These are phyloP conservation scores for Lactifluus rugatus DNA, from an alignment of 768 basidiomycete genomes.

Conservation along the genomic window DNA sequence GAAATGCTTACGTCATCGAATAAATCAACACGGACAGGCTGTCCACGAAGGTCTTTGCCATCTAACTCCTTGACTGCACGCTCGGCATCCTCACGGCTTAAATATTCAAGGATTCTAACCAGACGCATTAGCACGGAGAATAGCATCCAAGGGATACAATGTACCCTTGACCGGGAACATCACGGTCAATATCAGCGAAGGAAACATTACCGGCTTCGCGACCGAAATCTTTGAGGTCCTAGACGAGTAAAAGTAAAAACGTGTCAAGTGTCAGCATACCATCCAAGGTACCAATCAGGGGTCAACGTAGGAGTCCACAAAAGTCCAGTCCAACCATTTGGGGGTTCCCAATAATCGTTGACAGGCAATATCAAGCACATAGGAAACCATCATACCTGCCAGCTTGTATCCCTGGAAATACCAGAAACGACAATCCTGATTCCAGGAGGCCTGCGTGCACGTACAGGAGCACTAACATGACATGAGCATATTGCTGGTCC, in stretches of 20 bases:
- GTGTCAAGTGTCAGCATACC: background rate
- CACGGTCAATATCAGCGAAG: slow-evolving; percentile 91
- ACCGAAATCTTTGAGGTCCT: slow-evolving; percentile 98
- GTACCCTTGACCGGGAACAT: slow-evolving; percentile 79
- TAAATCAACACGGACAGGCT: slow-evolving; percentile 60
- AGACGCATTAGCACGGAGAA: background rate
- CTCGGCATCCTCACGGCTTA: slow-evolving; percentile 82
- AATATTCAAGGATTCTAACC: slow-evolving; percentile 79
- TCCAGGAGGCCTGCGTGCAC: slow-evolving; percentile 69
- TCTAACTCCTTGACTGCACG: slow-evolving; percentile 84
- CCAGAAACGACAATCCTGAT: slow-evolving; percentile 80
- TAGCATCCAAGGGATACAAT: slow-evolving; percentile 22
- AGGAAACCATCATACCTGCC: slow-evolving; percentile 77
- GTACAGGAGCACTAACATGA: slow-evolving; percentile 35
- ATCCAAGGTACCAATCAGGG: background rate
- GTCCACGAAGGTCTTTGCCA: slow-evolving; percentile 79
- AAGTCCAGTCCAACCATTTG: background rate
- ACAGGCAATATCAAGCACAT: background rate
- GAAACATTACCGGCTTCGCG: slow-evolving; percentile 89
- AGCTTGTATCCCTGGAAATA: slow-evolving; percentile 90
- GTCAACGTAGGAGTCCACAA: background rate
- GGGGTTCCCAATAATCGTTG: background rate
- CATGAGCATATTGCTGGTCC: slow-evolving; percentile 2
- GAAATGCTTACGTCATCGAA: slow-evolving; percentile 47
- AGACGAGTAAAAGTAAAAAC: slow-evolving; percentile 18